Evolutionary conservation across 495 filamentous ascomycete genomes (phyloP).

Genomic region (Neurospora cerealis): DNA sequence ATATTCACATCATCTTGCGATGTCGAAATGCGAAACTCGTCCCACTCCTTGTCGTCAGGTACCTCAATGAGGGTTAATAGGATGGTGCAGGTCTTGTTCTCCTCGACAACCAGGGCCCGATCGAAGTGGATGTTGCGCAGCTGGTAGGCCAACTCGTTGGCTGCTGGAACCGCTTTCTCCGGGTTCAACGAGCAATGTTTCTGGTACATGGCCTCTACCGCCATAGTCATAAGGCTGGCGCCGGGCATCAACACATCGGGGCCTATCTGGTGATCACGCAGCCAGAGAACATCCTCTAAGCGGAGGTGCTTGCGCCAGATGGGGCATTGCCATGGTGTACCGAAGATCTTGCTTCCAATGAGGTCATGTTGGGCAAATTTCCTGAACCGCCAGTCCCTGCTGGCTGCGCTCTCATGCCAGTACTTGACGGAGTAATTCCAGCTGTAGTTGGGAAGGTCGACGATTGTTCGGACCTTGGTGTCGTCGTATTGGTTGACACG

Average conservation of each 20-base stretch:
- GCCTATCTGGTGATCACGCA: constrained; percentile 32
- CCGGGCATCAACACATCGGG: constrained; percentile 12
- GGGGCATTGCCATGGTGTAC: constrained; percentile 12
- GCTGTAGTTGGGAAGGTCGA: constrained; percentile 28
- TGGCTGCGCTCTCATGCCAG: constrained; percentile 8
- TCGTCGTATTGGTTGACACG: constrained; percentile 1
- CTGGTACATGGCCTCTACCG: constrained; percentile 10
- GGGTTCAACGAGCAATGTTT: not conserved
- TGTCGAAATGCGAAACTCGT: constrained; percentile 9
- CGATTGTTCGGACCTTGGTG: not conserved
- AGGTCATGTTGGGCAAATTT: constrained; percentile 7
- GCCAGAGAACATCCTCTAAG: constrained; percentile 21
- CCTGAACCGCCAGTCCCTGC: constrained; percentile 9
- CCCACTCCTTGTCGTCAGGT: constrained; percentile 5
- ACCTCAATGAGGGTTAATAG: not conserved
- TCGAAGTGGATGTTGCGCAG: constrained; percentile 4
- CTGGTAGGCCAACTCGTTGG: constrained; percentile 1
- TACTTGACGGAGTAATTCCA: constrained; percentile 19
- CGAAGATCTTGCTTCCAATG: constrained; percentile 6
- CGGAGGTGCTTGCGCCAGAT: constrained; percentile 34
- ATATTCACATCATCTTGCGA: not conserved
- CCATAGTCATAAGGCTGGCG: constrained; percentile 8
- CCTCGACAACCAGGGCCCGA: constrained; percentile 6
- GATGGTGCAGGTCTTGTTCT: not conserved
- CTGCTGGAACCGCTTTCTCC: not conserved